These are phyloP conservation scores for Phytophthora macrochlamydospora DNA, from an alignment of 352 stramenopile genomes.

Conservation along the genomic window DNA sequence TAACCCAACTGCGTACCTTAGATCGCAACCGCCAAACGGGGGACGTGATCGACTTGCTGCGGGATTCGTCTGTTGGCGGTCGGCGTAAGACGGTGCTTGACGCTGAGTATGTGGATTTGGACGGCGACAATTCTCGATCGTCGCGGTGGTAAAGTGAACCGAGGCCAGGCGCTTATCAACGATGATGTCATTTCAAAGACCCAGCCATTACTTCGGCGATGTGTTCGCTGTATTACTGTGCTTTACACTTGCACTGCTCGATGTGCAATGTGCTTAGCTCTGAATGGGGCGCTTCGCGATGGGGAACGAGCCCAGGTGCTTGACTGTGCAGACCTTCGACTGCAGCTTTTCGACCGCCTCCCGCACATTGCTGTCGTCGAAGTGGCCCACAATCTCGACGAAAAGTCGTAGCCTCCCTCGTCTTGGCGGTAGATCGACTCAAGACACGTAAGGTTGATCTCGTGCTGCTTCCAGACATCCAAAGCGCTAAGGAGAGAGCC, in stretches of 20 bases:
- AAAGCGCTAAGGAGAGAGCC: constrained; percentile 79
- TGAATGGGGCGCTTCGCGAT: constrained; percentile 54
- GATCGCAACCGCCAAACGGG: constrained; percentile 61
- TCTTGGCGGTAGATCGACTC: constrained; percentile 87
- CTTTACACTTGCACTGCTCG: not conserved
- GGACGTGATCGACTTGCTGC: constrained; percentile 71
- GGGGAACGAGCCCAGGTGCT: constrained; percentile 85
- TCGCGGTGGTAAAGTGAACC: constrained; percentile 27
- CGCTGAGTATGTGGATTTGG: constrained; percentile 73
- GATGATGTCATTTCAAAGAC: constrained; percentile 12
- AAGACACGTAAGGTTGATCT: constrained; percentile 84
- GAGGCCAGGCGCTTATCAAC: not conserved
- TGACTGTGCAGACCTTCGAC: constrained; percentile 59
- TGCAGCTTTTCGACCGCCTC: constrained; percentile 61
- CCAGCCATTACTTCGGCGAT: not conserved
- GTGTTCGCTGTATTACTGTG: not conserved
- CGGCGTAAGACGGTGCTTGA: constrained; percentile 68
- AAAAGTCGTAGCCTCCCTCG: constrained; percentile 86
- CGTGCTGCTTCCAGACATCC: constrained; percentile 82
- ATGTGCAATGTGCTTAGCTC: constrained; percentile 28
- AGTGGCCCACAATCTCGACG: constrained; percentile 80
- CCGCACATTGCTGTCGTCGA: constrained; percentile 69
- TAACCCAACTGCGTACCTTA: constrained; percentile 31
- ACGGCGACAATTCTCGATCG: constrained; percentile 31
- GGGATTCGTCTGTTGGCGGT: constrained; percentile 36